phyloP scores from a whole-genome alignment of 2,329 filamentous ascomycete species.

The Fusarium veterinarium region DNA sequence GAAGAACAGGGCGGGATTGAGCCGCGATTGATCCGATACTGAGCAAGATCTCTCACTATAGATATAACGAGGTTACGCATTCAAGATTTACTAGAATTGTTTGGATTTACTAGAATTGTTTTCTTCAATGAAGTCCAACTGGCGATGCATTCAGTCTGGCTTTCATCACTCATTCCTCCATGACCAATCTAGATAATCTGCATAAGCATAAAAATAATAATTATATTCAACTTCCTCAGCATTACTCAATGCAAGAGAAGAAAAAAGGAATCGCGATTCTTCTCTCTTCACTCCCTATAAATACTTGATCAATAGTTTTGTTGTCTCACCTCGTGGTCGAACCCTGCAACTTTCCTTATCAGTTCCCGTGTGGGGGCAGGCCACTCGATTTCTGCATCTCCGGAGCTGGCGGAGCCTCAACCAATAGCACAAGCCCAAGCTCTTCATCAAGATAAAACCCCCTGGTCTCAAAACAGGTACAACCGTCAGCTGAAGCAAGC shows the following conservation, averaged over 20 bases:
- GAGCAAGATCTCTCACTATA: not conserved
- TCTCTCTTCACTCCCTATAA: not conserved
- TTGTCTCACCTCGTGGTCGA: not conserved
- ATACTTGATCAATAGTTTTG: not conserved
- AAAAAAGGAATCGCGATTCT: too few relatives aligned
- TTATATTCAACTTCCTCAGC: too few relatives aligned
- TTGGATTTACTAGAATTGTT: fast-evolving
- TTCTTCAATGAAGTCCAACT: not conserved
- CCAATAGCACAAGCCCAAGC: not conserved
- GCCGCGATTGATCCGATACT: too few relatives aligned
- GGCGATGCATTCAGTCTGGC: fast-evolving
- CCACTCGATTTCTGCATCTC: not conserved
- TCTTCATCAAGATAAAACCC: not conserved
- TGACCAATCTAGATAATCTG: fast-evolving
- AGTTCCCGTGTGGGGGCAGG: not conserved
- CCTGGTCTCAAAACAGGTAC: not conserved
- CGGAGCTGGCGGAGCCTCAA: not conserved
- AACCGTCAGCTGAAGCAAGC: not conserved
- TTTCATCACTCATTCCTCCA: not conserved
- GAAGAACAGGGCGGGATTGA: not conserved
- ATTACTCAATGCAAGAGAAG: not conserved
- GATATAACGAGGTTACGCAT: not conserved
- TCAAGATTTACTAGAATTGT: fast-evolving
- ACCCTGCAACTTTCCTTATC: not conserved
- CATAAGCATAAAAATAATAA: fast-evolving